phyloP scores from a whole-genome alignment of 2,329 filamentous ascomycete species.

The Penicillium sp. region DNA sequence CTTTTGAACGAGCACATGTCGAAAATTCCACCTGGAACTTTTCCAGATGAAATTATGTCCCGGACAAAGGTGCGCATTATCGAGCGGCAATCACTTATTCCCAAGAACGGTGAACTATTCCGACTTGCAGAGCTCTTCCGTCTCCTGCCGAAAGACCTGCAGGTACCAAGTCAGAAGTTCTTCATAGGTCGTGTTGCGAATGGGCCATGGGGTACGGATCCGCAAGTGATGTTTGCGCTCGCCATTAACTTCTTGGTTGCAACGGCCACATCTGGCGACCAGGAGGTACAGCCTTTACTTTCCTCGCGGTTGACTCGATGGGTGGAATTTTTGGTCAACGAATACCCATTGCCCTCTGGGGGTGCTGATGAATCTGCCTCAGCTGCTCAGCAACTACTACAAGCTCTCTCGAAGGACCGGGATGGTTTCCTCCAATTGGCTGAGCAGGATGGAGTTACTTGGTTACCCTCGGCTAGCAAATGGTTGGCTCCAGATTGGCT shows the following conservation, averaged over 20 bases:
- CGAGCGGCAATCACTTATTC: conserved; percentile 34
- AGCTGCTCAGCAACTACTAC: conserved; percentile 23
- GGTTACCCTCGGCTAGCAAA: conserved; percentile 26
- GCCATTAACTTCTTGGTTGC: conserved; percentile 37
- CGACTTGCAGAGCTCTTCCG: conserved; percentile 30
- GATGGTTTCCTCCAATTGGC: conserved; percentile 2
- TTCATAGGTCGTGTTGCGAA: conserved; percentile 17
- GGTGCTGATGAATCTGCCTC: conserved; percentile 14
- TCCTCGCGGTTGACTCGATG: conserved; percentile 37
- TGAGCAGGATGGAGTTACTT: conserved; percentile 12
- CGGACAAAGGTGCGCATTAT: conserved; percentile 33
- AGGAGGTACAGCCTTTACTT: conserved; percentile 19
- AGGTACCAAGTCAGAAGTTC: conserved; percentile 22
- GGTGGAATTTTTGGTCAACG: conserved; percentile 36
- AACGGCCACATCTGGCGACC: conserved; percentile 17
- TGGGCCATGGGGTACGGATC: conserved; percentile 19
- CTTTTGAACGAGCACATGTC: conserved; percentile 33
- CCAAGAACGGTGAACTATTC: conserved; percentile 40
- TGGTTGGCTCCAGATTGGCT: conserved; percentile 42
- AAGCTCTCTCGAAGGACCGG: background rate
- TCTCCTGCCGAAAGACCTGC: conserved; percentile 30
- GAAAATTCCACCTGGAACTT: conserved; percentile 30
- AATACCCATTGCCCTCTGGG: conserved; percentile 24
- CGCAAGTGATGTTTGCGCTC: conserved; percentile 23
- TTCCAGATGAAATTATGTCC: conserved; percentile 29